Conservation (phyloP, 2,329 filamentous ascomycete genomes). For the Erysiphe pisi region DNA sequence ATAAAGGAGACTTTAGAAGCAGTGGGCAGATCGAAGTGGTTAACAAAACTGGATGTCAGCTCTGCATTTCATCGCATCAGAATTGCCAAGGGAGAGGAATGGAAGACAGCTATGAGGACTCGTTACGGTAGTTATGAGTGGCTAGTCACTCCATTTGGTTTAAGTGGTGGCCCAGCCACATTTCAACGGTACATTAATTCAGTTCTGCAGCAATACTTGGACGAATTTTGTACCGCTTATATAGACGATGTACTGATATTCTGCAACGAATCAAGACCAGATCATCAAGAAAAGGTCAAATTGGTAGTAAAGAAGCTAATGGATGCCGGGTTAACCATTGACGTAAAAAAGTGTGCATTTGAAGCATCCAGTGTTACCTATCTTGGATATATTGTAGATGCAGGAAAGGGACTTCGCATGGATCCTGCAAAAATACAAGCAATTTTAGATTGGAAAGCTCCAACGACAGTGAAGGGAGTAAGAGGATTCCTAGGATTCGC, state of each 20-base stretch:
- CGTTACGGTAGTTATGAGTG: slow-evolving; percentile 27
- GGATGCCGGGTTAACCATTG: slow-evolving; percentile 9
- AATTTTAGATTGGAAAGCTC: slow-evolving; percentile 27
- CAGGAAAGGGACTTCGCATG: slow-evolving; percentile 25
- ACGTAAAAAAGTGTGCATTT: slow-evolving; percentile 29
- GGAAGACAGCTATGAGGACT: slow-evolving; percentile 27
- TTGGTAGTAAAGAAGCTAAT: slow-evolving; percentile 26
- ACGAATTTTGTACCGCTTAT: slow-evolving; percentile 28
- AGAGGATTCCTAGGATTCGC: slow-evolving; percentile 29
- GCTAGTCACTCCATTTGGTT: slow-evolving; percentile 27
- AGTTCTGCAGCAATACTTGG: slow-evolving; percentile 24
- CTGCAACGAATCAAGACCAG: neutral
- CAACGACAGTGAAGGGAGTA: slow-evolving; percentile 21
- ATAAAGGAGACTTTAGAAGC: slow-evolving; percentile 23
- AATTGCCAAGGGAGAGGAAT: slow-evolving; percentile 27
- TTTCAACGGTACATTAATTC: slow-evolving; percentile 29
- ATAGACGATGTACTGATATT: slow-evolving; percentile 30
- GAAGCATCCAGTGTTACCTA: slow-evolving; percentile 26
- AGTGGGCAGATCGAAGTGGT: slow-evolving; percentile 9
- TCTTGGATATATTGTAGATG: slow-evolving; percentile 28
- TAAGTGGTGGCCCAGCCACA: slow-evolving; percentile 25
- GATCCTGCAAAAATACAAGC: slow-evolving; percentile 28
- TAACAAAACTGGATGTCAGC: slow-evolving; percentile 20
- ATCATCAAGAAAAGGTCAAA: slow-evolving; percentile 27
- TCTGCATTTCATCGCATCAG: slow-evolving; percentile 23